Evolutionary conservation across 768 basidiomycete genomes (phyloP), one percentile per base, ranked within the genome.

Genomic region (Dioszegia hungarica): DNA sequence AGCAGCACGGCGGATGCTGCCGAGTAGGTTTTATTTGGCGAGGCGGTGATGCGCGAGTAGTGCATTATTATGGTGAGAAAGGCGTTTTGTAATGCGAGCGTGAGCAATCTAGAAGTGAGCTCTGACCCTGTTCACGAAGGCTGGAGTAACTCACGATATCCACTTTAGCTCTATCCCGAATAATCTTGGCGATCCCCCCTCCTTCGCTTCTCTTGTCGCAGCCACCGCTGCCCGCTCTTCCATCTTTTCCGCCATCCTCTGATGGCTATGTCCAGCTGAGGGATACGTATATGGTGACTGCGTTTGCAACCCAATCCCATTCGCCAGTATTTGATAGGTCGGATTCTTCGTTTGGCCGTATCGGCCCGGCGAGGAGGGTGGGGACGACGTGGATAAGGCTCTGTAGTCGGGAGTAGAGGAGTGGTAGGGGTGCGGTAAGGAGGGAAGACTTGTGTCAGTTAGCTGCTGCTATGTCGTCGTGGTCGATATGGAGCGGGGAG

Each of bases 1-100:
- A 95, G 82, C 33, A 98, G 82, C 27, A 98, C 93, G 46, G 93
- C 93, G 5, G 89, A 84, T 12, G 90, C 90, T n/a, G 94, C 88
- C 33, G 89, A 93, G 76, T 97, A 98, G 1, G 85, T 81, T 53
- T 82, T 81, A 52, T 85, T 84, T 0, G 88, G 83, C 2, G 88
- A 80, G 17, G 85, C 83, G 10, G 88, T 86, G 50, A 89, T 86
- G 62, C 92, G 85, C 36, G 94, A 95, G 77, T 94, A 89, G 79
- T 95, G 92, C 89, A 98, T 93, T 74, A 97, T 87, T 75, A 98
- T 84, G 31, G 90, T 88, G 54, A 98, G 75, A 54, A 85, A 79
- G 20, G 90, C 90, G 78, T 97, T 97, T 79, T 98, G 93, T 48
- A 91, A 82, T 47, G 90, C 90, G 73, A 92, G 82, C 0, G 77